Evolutionary conservation across 257 asterid genomes (phyloP), one percentile per base, ranked within the genome.

Genomic region (Capsicum baccatum): DNA sequence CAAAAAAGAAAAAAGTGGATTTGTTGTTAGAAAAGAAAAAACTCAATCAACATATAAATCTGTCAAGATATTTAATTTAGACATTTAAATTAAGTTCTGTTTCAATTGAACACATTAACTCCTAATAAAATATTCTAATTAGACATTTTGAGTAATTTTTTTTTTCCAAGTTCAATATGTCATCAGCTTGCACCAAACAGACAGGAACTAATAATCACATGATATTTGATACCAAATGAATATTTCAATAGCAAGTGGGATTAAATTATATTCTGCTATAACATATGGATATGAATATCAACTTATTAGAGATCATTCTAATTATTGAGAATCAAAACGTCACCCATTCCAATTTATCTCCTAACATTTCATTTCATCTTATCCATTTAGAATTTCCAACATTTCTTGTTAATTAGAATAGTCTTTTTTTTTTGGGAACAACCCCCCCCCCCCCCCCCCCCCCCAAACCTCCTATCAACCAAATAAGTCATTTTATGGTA

Each of bases 191-290:
- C 74, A 83, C 86, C 89, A 33, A 87, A 84, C 71, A 74, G 63
- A 84, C 78, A 79, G 87, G 89, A 87, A 86, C 60, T 88, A 84
- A 83, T 39, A 33, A 35, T 83, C 71, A 76, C 82, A 86, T 42
- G 33, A 26, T 26, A 7, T n/a, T 56, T 60, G 84, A 17, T 73
- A 57, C 87, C 64, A 81, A 63, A 48, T 48, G 59, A 73, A 73
- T 73, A 84, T 83, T 63, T 54, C 33, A 57, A 55, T 74, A 58
- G 62, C 86, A 33, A 86, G 85, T 83, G 85, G 89, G 68, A 17
- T 70, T 70, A 44, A n/a, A 44, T 10, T 86, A 79, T 86, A 79
- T 62, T 39, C 85, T 52, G 37, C 79, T 91, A 90, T 39, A 39
- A 17, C 48, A 69, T 39, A 9, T 15, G 8, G 69, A 63, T 21